These are phyloP conservation scores for Mimosa bimucronata DNA, from an alignment of 306 rosid species.

Conservation along the genomic window DNA sequence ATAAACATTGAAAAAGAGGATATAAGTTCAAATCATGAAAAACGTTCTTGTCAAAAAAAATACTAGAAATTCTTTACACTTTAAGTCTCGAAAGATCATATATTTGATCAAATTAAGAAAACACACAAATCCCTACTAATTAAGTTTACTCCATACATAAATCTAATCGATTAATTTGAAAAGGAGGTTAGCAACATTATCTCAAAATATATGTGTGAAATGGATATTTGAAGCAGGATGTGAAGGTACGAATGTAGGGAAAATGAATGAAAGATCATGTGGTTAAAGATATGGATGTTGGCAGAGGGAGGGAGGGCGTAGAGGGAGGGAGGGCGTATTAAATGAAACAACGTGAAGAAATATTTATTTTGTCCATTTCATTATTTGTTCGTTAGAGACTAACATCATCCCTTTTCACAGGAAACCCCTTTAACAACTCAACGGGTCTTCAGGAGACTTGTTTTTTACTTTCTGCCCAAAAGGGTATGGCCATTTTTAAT, in stretches of 20 bases:
- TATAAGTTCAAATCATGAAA: too few relatives aligned
- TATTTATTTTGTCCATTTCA: conserved; percentile 41
- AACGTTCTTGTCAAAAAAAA: too few relatives aligned
- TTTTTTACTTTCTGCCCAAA: conserved; percentile 2
- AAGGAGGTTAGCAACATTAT: background rate
- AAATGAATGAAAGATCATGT: conserved; percentile 60
- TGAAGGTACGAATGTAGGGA: conserved; percentile 14
- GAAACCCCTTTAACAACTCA: background rate
- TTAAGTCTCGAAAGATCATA: too few relatives aligned
- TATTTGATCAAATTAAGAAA: too few relatives aligned
- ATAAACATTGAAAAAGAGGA: too few relatives aligned
- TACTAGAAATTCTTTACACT: too few relatives aligned
- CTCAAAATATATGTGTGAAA: background rate
- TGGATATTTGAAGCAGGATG: background rate
- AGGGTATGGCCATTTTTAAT: conserved; percentile 7
- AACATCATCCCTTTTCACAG: conserved; percentile 2
- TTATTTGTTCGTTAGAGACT: conserved; percentile 31
- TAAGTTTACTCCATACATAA: background rate
- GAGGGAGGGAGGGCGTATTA: conserved; percentile 23
- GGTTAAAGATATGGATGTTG: conserved; percentile 50
- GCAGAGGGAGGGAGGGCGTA: conserved; percentile 6
- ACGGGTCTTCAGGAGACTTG: conserved; percentile 53
- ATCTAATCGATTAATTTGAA: background rate
- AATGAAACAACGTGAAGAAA: conserved; percentile 49
- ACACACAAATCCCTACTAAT: background rate